These are phyloP conservation scores for Coniochaeta hoffmannii DNA, from an alignment of 2,329 filamentous ascomycete genomes.

Conservation along the genomic window DNA sequence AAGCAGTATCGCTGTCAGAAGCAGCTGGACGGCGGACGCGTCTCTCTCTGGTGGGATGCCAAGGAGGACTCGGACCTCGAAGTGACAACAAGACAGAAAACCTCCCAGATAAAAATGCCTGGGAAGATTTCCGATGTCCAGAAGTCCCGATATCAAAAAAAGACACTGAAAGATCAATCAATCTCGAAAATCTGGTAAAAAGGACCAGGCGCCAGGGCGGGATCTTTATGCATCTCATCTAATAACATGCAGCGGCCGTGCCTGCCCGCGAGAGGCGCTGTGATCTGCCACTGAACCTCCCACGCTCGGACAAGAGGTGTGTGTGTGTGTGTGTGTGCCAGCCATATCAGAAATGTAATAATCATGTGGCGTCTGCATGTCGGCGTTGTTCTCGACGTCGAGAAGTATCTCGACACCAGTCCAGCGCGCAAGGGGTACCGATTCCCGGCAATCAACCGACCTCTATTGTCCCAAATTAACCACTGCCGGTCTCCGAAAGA, in stretches of 20 bases:
- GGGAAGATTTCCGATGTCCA: neutral
- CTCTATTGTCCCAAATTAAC: neutral
- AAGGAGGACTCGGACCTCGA: neutral
- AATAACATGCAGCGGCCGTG: neutral
- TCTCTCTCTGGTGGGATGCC: neutral
- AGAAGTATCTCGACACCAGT: neutral
- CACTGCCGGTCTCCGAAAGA: neutral
- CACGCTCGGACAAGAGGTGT: neutral
- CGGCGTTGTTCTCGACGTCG: neutral
- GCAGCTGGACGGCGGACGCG: neutral
- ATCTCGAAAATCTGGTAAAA: neutral
- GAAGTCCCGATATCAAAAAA: neutral
- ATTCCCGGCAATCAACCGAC: neutral
- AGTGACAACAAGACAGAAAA: neutral
- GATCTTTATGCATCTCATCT: slow-evolving; percentile 2
- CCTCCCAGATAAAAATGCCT: neutral
- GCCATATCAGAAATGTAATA: neutral
- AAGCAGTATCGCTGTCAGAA: no score
- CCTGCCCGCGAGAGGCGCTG: neutral
- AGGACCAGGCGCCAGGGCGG: neutral
- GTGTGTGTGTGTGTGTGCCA: neutral
- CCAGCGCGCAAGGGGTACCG: neutral
- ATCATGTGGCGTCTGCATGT: neutral
- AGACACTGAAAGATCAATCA: neutral
- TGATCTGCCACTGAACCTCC: neutral